Base-by-base conservation (phyloP, 2,329 filamentous ascomycete genomes). In the Penicillium palitans region DNA sequence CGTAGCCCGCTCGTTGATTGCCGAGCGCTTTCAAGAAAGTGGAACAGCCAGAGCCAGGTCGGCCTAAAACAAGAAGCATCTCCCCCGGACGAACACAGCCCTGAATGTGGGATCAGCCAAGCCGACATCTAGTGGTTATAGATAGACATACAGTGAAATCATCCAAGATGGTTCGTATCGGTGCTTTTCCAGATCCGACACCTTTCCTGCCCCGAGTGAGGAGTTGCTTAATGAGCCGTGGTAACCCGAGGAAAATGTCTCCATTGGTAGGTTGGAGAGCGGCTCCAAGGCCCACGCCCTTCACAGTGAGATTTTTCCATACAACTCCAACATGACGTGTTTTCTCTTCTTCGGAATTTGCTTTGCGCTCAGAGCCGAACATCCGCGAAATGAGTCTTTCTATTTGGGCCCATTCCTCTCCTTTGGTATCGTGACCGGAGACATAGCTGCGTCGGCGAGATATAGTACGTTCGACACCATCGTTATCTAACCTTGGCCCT, bases 1-100 rank as follows among this genome's bases (percentile, higher is more conserved):
- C 79, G 64, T 84, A 90, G 0, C 87, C 87, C 6, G 75, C 76
- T 52, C 88, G 75, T 61, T 86, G 83, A 65, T 91, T 91, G 37
- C 87, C 84, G 15, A 96, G 84, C 0, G 90, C 90, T 79, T 96
- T 96, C 58, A 96, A 79, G 63, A 96, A 88, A 1, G 91, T 96
- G 17, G 90, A 91, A 74, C 91, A 96, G 45, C 78, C 77, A 46
- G 74, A 74, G 0, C 76, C 76, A 4, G 76, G 76, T 7, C 73
- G 69, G 6, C 76, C 77, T 19, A 79, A 69, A 60, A 79, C 66
- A 58, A 78, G 60, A n/a, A 75, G 62, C 74, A 72, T 72, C 61
- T 77, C 71, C 25, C 76, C 70, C 1, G 76, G 76, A 12, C 73
- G 66, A 21, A 78, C 74, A 55, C 75, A 78, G 1, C 76, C 76